Conservation (phyloP, 2,329 filamentous ascomycete genomes). For the Nemania diffusa region DNA sequence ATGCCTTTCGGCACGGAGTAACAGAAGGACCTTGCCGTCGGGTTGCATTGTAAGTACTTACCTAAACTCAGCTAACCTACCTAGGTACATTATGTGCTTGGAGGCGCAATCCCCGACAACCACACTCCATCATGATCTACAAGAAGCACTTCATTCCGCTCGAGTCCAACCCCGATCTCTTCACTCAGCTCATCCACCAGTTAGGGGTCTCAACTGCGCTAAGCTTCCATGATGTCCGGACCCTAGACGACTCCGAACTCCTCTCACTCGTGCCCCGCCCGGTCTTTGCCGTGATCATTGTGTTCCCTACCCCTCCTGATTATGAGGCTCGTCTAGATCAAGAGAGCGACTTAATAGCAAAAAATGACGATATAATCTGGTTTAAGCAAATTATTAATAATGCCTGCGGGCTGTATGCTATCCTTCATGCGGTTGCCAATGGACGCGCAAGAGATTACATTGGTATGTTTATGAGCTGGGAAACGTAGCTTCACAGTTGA, state of each 20-base stretch:
- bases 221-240: constrained; percentile 84
- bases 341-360: constrained; percentile 28
- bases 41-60: not conserved
- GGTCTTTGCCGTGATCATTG: constrained; percentile 79
- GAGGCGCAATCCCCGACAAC: not conserved
- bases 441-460: constrained; percentile 62
- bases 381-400: constrained; percentile 87
- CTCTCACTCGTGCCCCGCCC: constrained; percentile 81
- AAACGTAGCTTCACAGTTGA: too few species aligned
- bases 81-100: too few species aligned
- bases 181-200: constrained; percentile 75
- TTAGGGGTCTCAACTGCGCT: constrained; percentile 76
- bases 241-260: constrained; percentile 80
- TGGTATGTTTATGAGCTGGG: constrained; percentile 17
- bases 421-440: constrained; percentile 79
- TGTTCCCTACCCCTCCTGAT: constrained; percentile 70
- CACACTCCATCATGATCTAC: constrained; percentile 40
- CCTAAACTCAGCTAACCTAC: not conserved
- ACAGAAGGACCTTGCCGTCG: not conserved
- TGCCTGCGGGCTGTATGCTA: constrained; percentile 81
- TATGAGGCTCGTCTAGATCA: constrained; percentile 52
- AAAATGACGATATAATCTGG: constrained; percentile 76
- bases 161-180: constrained; percentile 75
- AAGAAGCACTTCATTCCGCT: constrained; percentile 48
- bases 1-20: too few species aligned